Evolutionary conservation across 768 basidiomycete genomes (phyloP), one percentile per base, ranked within the genome.

Genomic region (Dioszegia aurantiaca): DNA sequence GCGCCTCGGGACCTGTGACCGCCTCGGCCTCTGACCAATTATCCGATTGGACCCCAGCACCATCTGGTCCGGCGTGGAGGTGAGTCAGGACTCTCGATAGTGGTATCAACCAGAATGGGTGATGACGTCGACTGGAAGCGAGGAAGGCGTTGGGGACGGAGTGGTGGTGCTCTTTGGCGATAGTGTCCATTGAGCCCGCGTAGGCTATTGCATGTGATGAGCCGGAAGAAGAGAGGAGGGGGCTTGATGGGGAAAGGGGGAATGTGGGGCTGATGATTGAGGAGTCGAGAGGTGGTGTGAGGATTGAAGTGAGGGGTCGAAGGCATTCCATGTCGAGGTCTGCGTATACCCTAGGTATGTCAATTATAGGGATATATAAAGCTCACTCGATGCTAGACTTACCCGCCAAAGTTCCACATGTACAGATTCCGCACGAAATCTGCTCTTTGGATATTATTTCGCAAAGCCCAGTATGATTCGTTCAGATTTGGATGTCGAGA

Each of bases 361-460:
- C 31, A 30, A 17, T 23, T 14, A 17, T 8, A 5, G 10, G 12
- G 12, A 2, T 33, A 23, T 23, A 21, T 21, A 6, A 28, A n/a
- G 16, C 14, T 46, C 27, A 4, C 11, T 8, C 6, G n/a, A 46
- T 8, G n/a, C 12, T 21, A 4, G 43, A 53, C 58, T 57, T 28
- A 62, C 61, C 61, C 61, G 45, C 60, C 60, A 48, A 59, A 56
- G 10, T 53, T 40, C 46, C 45, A 65, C 58, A 65, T 52, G 48
- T 65, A 65, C 21, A 65, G 49, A 39, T 65, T 65, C 12, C 64
- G 42, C n/a, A 48, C 58, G 46, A 65, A 60, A 39, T 65, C 64
- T 16, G 64, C 64, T 30, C 64, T 43, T 40, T 62, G 61, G n/a
- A 65, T 62, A 30, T 56, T 52, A 23, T 49, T 55, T 36, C 47